These are phyloP conservation scores for Phytophthora brassicae DNA, from an alignment of 352 stramenopile genomes.

Conservation along the genomic window DNA sequence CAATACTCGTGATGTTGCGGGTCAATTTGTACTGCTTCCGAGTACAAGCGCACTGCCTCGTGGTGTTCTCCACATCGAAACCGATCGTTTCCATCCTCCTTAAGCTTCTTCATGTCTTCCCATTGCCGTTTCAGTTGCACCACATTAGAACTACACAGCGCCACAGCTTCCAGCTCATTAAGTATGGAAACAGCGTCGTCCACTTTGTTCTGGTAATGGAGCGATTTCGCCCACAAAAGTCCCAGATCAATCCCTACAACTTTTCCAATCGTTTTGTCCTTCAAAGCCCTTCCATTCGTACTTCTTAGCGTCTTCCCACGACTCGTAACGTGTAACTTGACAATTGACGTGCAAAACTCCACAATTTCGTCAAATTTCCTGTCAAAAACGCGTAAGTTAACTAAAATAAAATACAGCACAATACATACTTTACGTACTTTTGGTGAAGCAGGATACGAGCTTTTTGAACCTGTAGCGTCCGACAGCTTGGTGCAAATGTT, in stretches of 20 bases:
- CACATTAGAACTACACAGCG: constrained; percentile 71
- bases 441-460: constrained; percentile 57
- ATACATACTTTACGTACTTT: constrained; percentile 46
- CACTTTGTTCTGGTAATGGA: constrained; percentile 77
- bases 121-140: constrained; percentile 70
- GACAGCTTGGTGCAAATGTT: constrained; percentile 46
- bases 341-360: constrained; percentile 48
- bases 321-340: constrained; percentile 52
- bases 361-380: constrained; percentile 60
- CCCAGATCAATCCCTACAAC: constrained; percentile 70
- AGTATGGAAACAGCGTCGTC: constrained; percentile 63
- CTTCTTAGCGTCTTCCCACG: constrained; percentile 4
- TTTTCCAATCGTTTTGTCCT: constrained; percentile 37
- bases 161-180: constrained; percentile 55
- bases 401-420: not conserved
- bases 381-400: constrained; percentile 10
- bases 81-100: constrained; percentile 63
- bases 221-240: constrained; percentile 48
- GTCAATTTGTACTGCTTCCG: constrained; percentile 66
- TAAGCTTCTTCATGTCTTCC: constrained; percentile 67
- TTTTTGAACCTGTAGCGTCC: constrained; percentile 67
- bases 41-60: constrained; percentile 58
- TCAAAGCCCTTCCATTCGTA: not conserved
- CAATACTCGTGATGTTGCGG: constrained; percentile 71
- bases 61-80: constrained; percentile 66